Evolutionary conservation across 2,329 filamentous ascomycete species (phyloP).

Genomic region (Septoria petroselini): DNA sequence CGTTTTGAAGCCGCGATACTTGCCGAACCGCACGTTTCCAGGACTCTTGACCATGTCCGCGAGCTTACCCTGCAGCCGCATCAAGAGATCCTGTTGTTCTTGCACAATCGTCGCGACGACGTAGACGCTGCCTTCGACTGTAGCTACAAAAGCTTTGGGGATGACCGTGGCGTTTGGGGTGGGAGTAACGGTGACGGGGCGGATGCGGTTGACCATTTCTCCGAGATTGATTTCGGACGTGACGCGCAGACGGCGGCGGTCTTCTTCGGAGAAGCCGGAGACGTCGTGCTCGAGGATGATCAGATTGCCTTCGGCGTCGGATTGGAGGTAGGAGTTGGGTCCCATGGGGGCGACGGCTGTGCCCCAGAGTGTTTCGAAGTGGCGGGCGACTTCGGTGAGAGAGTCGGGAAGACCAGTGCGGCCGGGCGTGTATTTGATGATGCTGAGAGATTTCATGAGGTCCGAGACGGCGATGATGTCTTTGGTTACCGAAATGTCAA

Average conservation of each 20-base stretch:
- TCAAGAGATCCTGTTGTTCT: conserved; percentile 71
- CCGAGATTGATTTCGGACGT: conserved; percentile 81
- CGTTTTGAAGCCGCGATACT: conserved; percentile 79
- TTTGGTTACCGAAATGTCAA: conserved; percentile 72
- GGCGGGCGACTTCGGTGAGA: conserved; percentile 71
- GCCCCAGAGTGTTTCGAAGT: conserved; percentile 77
- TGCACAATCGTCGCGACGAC: conserved; percentile 78
- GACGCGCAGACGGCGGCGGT: conserved; percentile 66
- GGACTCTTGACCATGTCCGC: conserved; percentile 63
- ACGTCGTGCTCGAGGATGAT: conserved; percentile 72
- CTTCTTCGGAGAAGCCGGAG: conserved; percentile 70
- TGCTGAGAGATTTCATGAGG: conserved; percentile 84
- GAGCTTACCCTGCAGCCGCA: conserved; percentile 73
- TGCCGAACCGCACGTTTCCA: conserved; percentile 71
- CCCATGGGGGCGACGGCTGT: conserved; percentile 74
- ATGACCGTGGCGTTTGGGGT: conserved; percentile 65
- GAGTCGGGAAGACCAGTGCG: conserved; percentile 54
- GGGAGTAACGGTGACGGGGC: conserved; percentile 66
- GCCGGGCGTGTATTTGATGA: conserved; percentile 68
- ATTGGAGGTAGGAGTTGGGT: conserved; percentile 72
- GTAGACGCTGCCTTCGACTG: conserved; percentile 88
- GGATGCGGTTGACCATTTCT: conserved; percentile 89
- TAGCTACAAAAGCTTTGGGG: conserved; percentile 83
- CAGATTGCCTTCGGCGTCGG: conserved; percentile 84
- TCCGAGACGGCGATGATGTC: conserved; percentile 81